Evolutionary conservation across 768 basidiomycete genomes (phyloP), one percentile per base, ranked within the genome.

Genomic region (Rhizopogon sp.): DNA sequence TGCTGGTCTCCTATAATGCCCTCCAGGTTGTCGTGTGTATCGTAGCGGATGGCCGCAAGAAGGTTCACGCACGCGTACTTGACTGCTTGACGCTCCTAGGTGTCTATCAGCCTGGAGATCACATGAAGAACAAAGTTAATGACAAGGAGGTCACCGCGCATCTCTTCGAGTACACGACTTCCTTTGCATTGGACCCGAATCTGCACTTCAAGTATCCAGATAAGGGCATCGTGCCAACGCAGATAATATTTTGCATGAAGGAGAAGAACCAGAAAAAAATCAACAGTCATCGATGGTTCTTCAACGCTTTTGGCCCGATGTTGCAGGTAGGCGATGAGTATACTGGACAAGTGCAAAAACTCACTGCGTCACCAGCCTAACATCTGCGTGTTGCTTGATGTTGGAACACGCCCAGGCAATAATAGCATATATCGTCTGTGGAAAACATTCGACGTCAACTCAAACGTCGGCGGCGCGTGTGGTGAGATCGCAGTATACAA

Each of bases 261-360:
- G 93, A 95, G 74, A 90, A 84, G 75, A 98, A 96, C 66, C 88
- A 92, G 66, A 94, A 95, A 77, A 97, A 98, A 74, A 95, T 98
- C 66, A 98, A 97, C 68, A 91, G 88, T 45, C 94, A 97, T 64
- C 78, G 95, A 46, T 98, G 95, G 95, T 96, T 95, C 70, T 97
- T 98, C 72, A 98, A 97, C 66, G 95, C 93, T 0, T 90, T 98
- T 66, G 89, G 82, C 0, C 79, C 86, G 0, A 74, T 95, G 67
- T 70, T 98, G 29, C 88, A 90, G 72, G 90, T 88, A 41, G n/a
- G 79, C 62, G 13, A 47, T 31, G n/a, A 28, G 3, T 1, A 50
- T 6, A 20, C 20, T 16, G 14, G 5, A 3, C 39, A 42, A 1
- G 8, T 56, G 10, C 8, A 57, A 13, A 10, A 41, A 22, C 31